These are phyloP conservation scores for Sungouiella blattae DNA, from an alignment of 805 yeast species.

Conservation along the genomic window DNA sequence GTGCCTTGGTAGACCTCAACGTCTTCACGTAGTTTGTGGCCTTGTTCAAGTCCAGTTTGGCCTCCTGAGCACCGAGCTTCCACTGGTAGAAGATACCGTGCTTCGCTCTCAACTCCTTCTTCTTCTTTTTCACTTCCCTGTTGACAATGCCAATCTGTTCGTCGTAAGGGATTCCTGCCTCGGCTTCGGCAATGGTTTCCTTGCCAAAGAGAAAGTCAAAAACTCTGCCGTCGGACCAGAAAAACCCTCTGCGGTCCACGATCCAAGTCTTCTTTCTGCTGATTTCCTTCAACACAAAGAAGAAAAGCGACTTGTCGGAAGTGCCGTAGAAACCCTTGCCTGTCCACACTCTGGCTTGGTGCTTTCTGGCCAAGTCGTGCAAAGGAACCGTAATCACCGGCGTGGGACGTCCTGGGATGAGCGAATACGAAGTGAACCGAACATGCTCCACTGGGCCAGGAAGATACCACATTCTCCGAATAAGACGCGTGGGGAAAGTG, in stretches of 20 bases:
- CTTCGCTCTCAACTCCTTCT: conserved; percentile 48
- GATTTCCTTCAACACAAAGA: conserved; percentile 64
- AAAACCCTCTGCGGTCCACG: conserved; percentile 82
- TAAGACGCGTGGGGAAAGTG: conserved; percentile 61
- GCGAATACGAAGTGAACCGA: conserved; percentile 69
- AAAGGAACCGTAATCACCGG: conserved; percentile 71
- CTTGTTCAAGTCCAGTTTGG: conserved; percentile 24
- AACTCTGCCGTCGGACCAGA: conserved; percentile 90
- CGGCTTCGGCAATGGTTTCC: conserved; percentile 73
- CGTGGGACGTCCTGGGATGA: conserved; percentile 71
- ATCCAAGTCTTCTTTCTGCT: conserved; percentile 58
- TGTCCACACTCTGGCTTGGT: conserved; percentile 70
- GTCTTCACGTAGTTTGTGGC: conserved; percentile 22
- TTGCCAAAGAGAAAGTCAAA: conserved; percentile 80
- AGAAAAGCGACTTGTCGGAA: conserved; percentile 67
- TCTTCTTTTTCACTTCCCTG: conserved; percentile 46
- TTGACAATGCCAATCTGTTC: conserved; percentile 50
- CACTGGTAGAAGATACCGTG: conserved; percentile 60
- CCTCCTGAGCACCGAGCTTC: conserved; percentile 39
- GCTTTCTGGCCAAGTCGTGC: conserved; percentile 49
- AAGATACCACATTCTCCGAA: conserved; percentile 73
- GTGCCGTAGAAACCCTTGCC: conserved; percentile 89
- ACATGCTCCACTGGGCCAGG: conserved; percentile 59
- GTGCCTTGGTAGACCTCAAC: conserved; percentile 5
- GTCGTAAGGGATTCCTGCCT: conserved; percentile 62